Evolutionary conservation across 768 basidiomycete species (phyloP).

Genomic region (Lactifluus volemus): DNA sequence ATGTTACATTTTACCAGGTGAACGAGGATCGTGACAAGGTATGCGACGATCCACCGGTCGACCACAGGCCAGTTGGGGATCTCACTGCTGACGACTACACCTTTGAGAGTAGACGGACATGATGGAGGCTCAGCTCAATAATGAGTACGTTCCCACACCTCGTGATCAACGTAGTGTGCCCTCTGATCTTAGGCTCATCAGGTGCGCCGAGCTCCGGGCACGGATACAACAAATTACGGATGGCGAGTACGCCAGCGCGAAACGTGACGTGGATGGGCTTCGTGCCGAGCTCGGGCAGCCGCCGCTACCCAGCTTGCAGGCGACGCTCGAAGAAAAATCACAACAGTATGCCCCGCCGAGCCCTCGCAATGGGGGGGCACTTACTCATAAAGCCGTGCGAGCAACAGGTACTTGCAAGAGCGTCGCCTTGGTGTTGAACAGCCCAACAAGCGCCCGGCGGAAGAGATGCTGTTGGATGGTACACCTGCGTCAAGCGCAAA

Average conservation of each 20-base stretch:
- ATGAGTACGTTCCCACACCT: slow-evolving; percentile 42
- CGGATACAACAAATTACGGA: slow-evolving; percentile 64
- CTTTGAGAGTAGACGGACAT: slow-evolving; percentile 46
- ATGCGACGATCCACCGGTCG: neutral
- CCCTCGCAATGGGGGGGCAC: neutral
- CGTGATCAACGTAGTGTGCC: neutral
- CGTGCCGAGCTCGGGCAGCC: slow-evolving; percentile 69
- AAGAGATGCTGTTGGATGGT: slow-evolving; percentile 18
- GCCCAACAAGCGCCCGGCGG: slow-evolving; percentile 22
- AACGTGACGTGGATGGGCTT: slow-evolving; percentile 67
- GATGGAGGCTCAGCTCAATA: slow-evolving; percentile 53
- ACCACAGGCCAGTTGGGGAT: neutral
- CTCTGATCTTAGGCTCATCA: slow-evolving; percentile 24
- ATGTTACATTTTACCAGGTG: slow-evolving; percentile 35
- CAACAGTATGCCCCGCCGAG: slow-evolving; percentile 34
- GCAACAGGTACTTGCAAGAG: slow-evolving; percentile 26
- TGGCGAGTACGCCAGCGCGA: slow-evolving; percentile 67
- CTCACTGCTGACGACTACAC: neutral
- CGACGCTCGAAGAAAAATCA: slow-evolving; percentile 63
- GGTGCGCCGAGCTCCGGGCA: slow-evolving; percentile 55
- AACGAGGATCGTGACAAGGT: slow-evolving; percentile 79
- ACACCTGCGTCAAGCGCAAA: slow-evolving; percentile 23
- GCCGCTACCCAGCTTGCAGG: slow-evolving; percentile 63
- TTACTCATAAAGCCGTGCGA: neutral
- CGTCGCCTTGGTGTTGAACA: slow-evolving; percentile 26